Evolutionary conservation across 805 yeast genomes (phyloP), one percentile per base, ranked within the genome.

Genomic region (Schizosaccharomyces octosporus): DNA sequence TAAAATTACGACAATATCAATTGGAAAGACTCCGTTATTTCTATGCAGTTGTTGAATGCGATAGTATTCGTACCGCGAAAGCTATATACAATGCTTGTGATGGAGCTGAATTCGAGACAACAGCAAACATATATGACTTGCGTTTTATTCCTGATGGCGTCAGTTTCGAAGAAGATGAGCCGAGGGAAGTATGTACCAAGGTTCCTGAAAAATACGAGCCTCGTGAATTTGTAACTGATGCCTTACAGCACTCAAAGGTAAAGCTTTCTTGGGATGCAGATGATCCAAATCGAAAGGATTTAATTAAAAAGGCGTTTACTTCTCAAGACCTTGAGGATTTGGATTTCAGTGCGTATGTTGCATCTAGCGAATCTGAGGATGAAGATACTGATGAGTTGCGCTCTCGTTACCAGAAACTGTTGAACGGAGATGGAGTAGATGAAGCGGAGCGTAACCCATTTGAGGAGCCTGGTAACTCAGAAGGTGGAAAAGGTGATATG

Each of bases 191-290:
- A 41, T 87, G 97, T 72, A 72, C 74, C 27, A 79, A 79, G 64
- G 74, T 88, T 7, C 95, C 97, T 5, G 72, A 81, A 1, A 79
- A 79, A 59, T 93, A 93, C 72, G 82, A 81, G 66, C 98, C 98
- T 21, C 76, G 76, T 61, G 75, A 78, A 9, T 93, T 93, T 71
- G 85, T 86, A 39, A 93, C 98, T 3, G 97, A 87, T 72, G 98
- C 98, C 0, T 76, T 93, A 63, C 96, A 93, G 70, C 95, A 88
- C 69, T 89, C 97, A 17, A 93, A 89, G 68, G 98, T 93, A 60
- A 89, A 87, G 71, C 76, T 93, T 66, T 89, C 97, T 0, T 93
- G 98, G 98, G 98, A 93, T 72, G 97, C 90, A 73, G 94, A 97
- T 0, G 97, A 98, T 5, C 83, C 82, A 63, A 97, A 88, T 68